Percentiles rank a stretch among this genome's conserved stretches.
Evolutionary conservation across 129 eudicot genomes (phyloP).

Genomic region (Sambucus nigra): DNA sequence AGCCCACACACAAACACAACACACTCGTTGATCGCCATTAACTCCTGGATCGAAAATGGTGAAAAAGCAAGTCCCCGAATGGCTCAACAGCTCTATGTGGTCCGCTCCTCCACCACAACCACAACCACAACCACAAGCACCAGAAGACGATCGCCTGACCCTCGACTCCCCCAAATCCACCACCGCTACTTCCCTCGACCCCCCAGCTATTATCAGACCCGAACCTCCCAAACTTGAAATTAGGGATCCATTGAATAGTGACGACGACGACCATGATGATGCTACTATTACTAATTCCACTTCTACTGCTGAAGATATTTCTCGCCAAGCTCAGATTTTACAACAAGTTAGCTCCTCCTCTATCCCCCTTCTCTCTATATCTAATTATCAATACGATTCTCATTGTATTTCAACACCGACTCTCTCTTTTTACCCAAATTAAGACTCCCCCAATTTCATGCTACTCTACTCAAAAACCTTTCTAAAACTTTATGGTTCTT

Average conservation of each 20-base stretch:
- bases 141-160: slow-evolving; percentile 16
- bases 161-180: slow-evolving; percentile 1
- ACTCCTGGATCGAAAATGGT: too few relatives aligned
- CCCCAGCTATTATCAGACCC: slow-evolving; percentile 20
- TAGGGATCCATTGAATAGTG: slow-evolving; percentile 50
- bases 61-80: slow-evolving; percentile 78
- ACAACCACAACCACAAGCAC: slow-evolving; percentile 16
- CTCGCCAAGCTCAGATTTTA: slow-evolving; percentile 71
- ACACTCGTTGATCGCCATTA: too few relatives aligned
- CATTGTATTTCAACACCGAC: too few relatives aligned
- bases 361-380: too few relatives aligned
- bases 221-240: slow-evolving; percentile 32
- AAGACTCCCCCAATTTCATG: too few relatives aligned
- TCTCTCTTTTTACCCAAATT: too few relatives aligned
- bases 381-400: too few relatives aligned
- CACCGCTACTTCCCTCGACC: slow-evolving; percentile 14
- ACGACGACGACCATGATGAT: slow-evolving; percentile 14
- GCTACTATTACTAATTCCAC: slow-evolving; percentile 22
- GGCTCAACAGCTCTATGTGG: slow-evolving; percentile 96
- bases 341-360: slow-evolving; percentile 58
- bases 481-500: too few relatives aligned
- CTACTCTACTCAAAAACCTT: too few relatives aligned
- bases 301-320: slow-evolving; percentile 39
- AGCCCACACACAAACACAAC: too few relatives aligned
- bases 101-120: slow-evolving; percentile 45